Evolutionary conservation across 768 basidiomycete genomes (phyloP), one percentile per base, ranked within the genome.

Genomic region (Hemileccinum rubropunctum): DNA sequence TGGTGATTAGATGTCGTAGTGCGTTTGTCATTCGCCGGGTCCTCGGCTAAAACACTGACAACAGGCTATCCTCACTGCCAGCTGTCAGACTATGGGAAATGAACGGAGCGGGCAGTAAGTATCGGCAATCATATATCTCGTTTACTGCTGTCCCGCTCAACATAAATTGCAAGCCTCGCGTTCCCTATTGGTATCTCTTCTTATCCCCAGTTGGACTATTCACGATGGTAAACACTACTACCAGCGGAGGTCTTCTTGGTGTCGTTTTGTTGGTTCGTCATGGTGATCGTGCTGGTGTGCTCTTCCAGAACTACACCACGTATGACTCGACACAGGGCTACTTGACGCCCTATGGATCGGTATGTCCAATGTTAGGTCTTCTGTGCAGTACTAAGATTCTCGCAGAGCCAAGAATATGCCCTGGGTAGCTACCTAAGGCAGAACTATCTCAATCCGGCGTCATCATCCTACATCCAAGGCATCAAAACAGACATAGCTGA

Each of bases 201-300:
- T 26, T 35, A 3, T 20, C 20, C 9, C 20, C 23, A 23, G 23
- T 6, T 23, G 3, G 23, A 6, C 23, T 43, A 28, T 35, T 36
- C 39, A 42, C n/a, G 41, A 67, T 68, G 66, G 57, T 68, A 6
- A 63, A 65, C 41, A 33, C 62, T 23, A 47, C 58, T 23, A 23
- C 23, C 1, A 48, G 38, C 45, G 50, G 61, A 4, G 60, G 68
- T 17, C 66, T 90, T 56, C 79, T 86, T 48, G 88, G 88, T 65
- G 86, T 85, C 52, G 79, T 90, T 55, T 71, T 88, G 61, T 72
- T 91, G 59, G 83, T 80, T 53, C 82, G 88, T 58, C 88, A 89
- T 58, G 88, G 88, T 38, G 88, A 89, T 67, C 82, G 88, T 53
- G 70, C 72, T 54, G 54, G 40, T 8, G 78, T 75, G 57, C 79